These are phyloP conservation scores for Rheum nobile DNA, from an alignment of 148 eudicot genomes.

Conservation along the genomic window DNA sequence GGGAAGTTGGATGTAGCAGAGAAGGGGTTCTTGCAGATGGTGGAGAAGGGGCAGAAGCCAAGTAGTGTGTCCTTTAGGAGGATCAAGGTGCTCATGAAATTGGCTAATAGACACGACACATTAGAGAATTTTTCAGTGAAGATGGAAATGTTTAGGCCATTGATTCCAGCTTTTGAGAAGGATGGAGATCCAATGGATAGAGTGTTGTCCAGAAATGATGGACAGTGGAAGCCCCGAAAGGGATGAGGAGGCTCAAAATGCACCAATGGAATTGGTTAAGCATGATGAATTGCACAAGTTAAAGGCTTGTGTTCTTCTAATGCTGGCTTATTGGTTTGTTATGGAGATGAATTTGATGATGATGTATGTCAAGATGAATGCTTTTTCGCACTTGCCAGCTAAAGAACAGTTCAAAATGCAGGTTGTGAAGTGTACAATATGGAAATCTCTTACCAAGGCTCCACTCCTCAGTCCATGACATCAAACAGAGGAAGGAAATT, in stretches of 20 bases:
- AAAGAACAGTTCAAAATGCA: too few relatives aligned
- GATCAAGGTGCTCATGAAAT: slow-evolving; percentile 85
- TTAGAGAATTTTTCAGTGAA: slow-evolving; percentile 34
- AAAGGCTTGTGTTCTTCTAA: neutral
- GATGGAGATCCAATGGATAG: too few relatives aligned
- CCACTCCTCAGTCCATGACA: too few relatives aligned
- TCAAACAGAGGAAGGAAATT: too few relatives aligned
- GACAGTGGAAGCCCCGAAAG: neutral
- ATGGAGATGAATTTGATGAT: too few relatives aligned
- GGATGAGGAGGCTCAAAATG: neutral
- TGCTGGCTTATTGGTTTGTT: neutral
- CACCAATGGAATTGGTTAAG: neutral
- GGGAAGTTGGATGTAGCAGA: slow-evolving; percentile 75
- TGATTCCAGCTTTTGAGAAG: too few relatives aligned
- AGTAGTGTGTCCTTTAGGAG: slow-evolving; percentile 69
- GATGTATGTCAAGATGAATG: too few relatives aligned
- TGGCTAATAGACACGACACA: slow-evolving; percentile 55
- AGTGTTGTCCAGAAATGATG: neutral
- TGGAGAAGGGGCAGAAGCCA: slow-evolving; percentile 72
- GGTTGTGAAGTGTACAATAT: too few relatives aligned
- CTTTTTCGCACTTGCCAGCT: too few relatives aligned
- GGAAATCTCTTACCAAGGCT: too few relatives aligned
- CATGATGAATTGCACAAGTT: too few relatives aligned
- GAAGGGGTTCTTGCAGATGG: slow-evolving; percentile 76
- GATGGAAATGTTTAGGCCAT: too few relatives aligned